Percentiles rank a stretch among this genome's conserved stretches.
Conservation (phyloP, 345 rosid species). For the Syzygium grande region DNA sequence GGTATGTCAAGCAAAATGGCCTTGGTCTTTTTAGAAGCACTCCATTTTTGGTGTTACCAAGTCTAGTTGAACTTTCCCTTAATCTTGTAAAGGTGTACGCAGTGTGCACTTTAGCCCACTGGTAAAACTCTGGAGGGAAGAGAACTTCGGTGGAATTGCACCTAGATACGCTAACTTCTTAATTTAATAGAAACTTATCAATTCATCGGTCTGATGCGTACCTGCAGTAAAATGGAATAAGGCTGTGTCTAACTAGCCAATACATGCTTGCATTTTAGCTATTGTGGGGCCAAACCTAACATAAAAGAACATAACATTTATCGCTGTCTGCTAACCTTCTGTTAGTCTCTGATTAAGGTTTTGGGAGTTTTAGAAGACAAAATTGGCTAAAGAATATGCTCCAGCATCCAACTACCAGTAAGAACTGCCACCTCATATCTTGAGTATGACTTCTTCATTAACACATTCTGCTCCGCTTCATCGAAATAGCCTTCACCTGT, state of each 20-base stretch:
- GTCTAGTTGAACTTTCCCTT: neutral
- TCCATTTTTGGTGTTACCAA: neutral
- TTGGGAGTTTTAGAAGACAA: neutral
- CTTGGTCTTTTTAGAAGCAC: neutral
- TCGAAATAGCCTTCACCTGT: neutral
- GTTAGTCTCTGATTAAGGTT: neutral
- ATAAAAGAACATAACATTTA: neutral
- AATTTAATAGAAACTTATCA: neutral
- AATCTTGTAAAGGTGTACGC: neutral
- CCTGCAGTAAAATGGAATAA: neutral
- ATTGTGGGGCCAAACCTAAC: neutral
- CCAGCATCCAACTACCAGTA: neutral
- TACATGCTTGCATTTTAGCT: neutral
- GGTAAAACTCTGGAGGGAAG: neutral
- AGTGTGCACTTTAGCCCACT: neutral
- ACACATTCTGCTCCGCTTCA: neutral
- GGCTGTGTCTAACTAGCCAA: neutral
- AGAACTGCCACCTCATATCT: neutral
- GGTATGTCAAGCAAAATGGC: neutral
- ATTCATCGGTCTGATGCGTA: fast-evolving
- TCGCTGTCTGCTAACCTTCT: neutral
- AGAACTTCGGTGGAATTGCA: neutral
- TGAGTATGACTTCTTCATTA: neutral
- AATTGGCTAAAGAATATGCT: neutral
- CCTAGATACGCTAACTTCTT: neutral